A percentile compares a stretch with the other conserved stretches of the same genome.
Conservation (phyloP, 176 grass and related monocot species). For the Phragmites australis region DNA sequence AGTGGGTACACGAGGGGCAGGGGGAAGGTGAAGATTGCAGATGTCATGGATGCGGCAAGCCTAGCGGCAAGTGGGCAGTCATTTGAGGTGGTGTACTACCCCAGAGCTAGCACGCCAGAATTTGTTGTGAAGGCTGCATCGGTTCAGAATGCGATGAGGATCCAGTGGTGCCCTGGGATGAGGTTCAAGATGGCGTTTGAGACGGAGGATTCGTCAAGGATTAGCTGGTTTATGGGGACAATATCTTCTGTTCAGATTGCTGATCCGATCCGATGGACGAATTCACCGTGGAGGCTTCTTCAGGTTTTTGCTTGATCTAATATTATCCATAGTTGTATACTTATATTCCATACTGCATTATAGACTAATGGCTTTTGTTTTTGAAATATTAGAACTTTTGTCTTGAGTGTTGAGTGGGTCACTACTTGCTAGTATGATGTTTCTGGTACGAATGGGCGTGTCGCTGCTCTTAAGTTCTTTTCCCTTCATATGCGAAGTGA, state of each 20-base stretch:
- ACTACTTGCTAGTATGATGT: no score
- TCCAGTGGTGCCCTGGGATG: conserved; percentile 73
- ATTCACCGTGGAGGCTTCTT: conserved; percentile 71
- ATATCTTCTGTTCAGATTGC: conserved; percentile 63
- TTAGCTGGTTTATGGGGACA: conserved; percentile 77
- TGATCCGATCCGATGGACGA: conserved; percentile 56
- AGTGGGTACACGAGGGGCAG: conserved; percentile 44
- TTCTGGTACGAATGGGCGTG: no score
- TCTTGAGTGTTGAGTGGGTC: background rate
- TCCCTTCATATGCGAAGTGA: no score
- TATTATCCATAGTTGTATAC: background rate
- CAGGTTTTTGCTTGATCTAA: conserved; percentile 42
- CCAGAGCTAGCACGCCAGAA: conserved; percentile 58
- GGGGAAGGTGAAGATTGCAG: conserved; percentile 48
- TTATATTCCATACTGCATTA: background rate
- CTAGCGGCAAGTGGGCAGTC: conserved; percentile 48
- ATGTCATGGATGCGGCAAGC: conserved; percentile 46
- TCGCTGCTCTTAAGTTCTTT: no score
- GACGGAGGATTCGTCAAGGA: conserved; percentile 75
- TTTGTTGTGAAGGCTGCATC: conserved; percentile 56
- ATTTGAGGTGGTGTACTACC: conserved; percentile 72
- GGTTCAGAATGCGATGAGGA: conserved; percentile 54
- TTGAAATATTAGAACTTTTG: background rate
- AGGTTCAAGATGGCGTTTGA: conserved; percentile 79
- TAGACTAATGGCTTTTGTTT: background rate